Evolutionary conservation across 768 basidiomycete genomes (phyloP), one percentile per base, ranked within the genome.

Genomic region (Holtermanniella nyarrowii): DNA sequence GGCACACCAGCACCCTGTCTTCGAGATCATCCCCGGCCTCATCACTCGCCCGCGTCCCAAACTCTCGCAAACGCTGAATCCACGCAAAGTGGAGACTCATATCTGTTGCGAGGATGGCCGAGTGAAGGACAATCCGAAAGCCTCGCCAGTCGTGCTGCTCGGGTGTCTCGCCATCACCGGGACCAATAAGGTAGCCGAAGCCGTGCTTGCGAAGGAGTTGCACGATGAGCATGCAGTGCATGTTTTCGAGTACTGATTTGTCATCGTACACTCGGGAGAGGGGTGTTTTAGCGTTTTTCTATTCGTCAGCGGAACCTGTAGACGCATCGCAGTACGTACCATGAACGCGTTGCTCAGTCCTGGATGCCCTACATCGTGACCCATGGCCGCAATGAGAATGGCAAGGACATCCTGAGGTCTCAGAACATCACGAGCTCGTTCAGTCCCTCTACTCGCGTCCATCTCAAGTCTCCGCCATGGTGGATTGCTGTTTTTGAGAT

Each of bases 341-440:
- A 97, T 86, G 73, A 96, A 97, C 13, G 80, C 74, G 67, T 97
- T 97, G 22, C 84, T 85, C 52, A 97, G 79, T 0, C 95, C 95
- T 0, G 95, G 95, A 73, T 99, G 95, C 0, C 88, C 93, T 16
- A 88, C 90, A 70, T 99, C 95, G 66, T 99, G 95, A 0, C 95
- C 95, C 61, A 99, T 88, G 40, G 91, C 91, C 1, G 88, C 89
- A 49, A 99, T 76, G 61, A 84, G 85, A 13, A 96, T 72, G 1
- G 85, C 80, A 61, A 97, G 84, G 13, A 96, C 72, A 63, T 96
- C 91, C 49, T 79, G 77, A 20, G 81, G 79, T 10, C 75, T 49
- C 39, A 77, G 49, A 1, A 77, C 59, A 48, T 72, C 62, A 49
- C 62, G 66, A 54, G 58, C 71, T 24, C 64, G 49, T 13, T 52